phyloP scores from a whole-genome alignment of 140 eudicot genomes.

The Ambrosia hybrid region DNA sequence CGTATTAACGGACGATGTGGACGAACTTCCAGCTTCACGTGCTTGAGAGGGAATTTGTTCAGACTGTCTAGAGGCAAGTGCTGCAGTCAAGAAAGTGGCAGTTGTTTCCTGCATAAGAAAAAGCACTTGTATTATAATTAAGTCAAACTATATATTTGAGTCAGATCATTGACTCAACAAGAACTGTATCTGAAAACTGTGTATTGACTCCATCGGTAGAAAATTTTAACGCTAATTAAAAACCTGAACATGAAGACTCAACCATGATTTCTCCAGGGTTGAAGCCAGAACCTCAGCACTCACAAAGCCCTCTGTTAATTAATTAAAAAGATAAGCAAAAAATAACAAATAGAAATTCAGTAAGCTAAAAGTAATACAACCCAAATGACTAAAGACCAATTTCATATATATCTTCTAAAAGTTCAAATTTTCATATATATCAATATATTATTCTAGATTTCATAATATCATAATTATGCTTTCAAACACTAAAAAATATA shows the following conservation, averaged over 20 bases:
- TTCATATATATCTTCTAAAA: background rate
- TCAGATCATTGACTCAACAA: background rate
- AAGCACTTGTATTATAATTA: background rate
- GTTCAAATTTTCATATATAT: background rate
- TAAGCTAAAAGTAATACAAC: background rate
- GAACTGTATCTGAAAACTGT: background rate
- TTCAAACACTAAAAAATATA: background rate
- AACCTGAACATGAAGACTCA: conserved; percentile 95
- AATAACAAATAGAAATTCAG: background rate
- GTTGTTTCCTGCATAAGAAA: conserved; percentile 66
- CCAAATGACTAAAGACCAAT: background rate
- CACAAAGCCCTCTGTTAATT: conserved; percentile 63
- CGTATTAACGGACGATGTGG: conserved; percentile 27
- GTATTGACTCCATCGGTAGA: background rate
- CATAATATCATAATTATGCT: background rate
- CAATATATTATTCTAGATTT: background rate
- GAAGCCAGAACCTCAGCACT: conserved; percentile 68
- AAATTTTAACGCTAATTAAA: background rate
- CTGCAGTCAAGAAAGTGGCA: conserved; percentile 76
- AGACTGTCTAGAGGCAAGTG: conserved; percentile 65
- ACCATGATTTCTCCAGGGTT: conserved; percentile 79
- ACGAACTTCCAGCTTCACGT: conserved; percentile 48
- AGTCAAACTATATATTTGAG: background rate
- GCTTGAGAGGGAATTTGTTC: conserved; percentile 36
- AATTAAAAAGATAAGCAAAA: background rate